phyloP scores from a whole-genome alignment of 176 grass and related monocot species.

The Areca catechu region DNA sequence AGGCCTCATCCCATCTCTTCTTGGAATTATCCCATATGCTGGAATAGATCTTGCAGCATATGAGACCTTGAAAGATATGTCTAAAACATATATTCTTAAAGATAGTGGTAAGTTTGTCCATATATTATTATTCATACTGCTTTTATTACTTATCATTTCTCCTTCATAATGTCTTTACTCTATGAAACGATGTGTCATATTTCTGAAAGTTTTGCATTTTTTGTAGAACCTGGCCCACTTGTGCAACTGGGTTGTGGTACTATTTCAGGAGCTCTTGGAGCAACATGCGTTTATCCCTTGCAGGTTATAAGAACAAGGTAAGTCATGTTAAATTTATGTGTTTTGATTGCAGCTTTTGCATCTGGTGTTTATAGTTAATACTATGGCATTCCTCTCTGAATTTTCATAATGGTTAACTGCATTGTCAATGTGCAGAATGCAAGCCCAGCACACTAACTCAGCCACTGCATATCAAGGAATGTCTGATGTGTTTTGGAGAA shows the following conservation, averaged over 20 bases:
- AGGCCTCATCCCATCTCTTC: constrained; percentile 71
- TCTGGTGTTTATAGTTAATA: too few species aligned
- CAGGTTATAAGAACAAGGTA: constrained; percentile 92
- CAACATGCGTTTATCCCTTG: constrained; percentile 82
- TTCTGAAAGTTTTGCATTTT: constrained; percentile 3
- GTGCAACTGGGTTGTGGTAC: constrained; percentile 80
- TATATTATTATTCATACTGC: too few species aligned
- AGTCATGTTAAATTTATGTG: background rate
- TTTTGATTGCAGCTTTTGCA: too few species aligned
- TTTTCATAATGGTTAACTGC: too few species aligned
- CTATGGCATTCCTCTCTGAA: too few species aligned
- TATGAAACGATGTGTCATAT: too few species aligned
- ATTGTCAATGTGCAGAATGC: constrained; percentile 41
- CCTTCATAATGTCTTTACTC: too few species aligned
- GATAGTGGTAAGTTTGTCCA: constrained; percentile 46
- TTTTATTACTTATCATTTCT: too few species aligned
- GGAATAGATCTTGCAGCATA: constrained; percentile 89
- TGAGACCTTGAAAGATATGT: constrained; percentile 88
- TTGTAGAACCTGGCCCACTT: constrained; percentile 81
- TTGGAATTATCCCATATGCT: constrained; percentile 88
- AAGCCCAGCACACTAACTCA: constrained; percentile 57
- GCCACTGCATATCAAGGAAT: constrained; percentile 62
- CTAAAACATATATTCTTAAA: constrained; percentile 62
- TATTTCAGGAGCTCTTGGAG: constrained; percentile 73
- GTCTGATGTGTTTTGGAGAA: constrained; percentile 64